Base-by-base conservation (phyloP, 179 eudicot genomes). In the Pouteria campechiana region DNA sequence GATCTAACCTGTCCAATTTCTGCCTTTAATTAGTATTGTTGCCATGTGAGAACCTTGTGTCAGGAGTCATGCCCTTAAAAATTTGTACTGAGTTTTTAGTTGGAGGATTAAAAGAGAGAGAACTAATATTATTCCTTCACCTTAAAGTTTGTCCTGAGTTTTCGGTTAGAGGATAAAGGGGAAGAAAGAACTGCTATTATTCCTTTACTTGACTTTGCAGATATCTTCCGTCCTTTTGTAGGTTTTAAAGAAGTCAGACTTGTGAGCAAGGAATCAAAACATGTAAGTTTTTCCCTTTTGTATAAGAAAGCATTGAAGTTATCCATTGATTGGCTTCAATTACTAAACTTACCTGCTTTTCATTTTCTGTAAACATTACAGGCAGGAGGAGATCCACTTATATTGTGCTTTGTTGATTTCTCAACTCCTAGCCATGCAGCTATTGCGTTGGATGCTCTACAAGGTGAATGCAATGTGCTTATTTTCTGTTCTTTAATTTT, bases 181-280 rank as follows among this genome's bases (percentile, higher is more conserved):
- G n/a, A n/a, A n/a, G n/a, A n/a, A n/a, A n/a, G n/a, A n/a, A n/a
- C 18, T 42, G 3, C 18, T 43, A 32, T 38, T 41, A 46, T 57
- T 69, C 68, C 74, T 79, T 83, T 58, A 75, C 63, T 50, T 42
- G 3, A 50, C 31, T 37, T 39, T 54, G 52, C 64, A 87, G 97
- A 88, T 71, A 80, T 88, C 41, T 83, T 88, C 64, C 97, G 94
- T 48, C 97, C 94, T 32, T 88, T 88, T 69, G 82, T 88, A 39
- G 97, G 97, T 46, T 88, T 83, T 53, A 80, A 75, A 64, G 97
- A 88, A 75, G 94, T 83, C 37, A 76, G 97, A 45, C 74, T 88
- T 31, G 92, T 88, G 56, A 70, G 69, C 27, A 88, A 88, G 70
- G 97, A 80, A 21, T 69, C 94, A 6, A 83, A 76, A 80, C 94